Conservation (phyloP, 1,284 basidiomycete species). For the Irpex lacteus region DNA sequence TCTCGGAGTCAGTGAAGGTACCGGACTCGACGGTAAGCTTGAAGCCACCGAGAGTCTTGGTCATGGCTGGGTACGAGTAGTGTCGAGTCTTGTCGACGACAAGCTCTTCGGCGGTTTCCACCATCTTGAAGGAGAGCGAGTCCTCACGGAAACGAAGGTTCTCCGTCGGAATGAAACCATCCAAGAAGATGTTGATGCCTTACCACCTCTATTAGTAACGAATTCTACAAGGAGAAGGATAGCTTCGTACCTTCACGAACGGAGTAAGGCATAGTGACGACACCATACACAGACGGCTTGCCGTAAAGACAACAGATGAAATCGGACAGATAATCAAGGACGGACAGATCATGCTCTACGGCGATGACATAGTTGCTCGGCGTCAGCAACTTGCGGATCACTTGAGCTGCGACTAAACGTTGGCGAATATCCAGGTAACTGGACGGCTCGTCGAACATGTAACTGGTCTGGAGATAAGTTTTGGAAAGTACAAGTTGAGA, state of each 20-base stretch:
- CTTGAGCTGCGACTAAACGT: constrained; percentile 92
- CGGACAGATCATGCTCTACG: constrained; percentile 97
- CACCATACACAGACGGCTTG: constrained; percentile 95
- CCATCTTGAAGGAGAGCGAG: constrained; percentile 93
- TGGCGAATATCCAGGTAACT: constrained; percentile 96
- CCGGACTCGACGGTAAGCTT: constrained; percentile 89
- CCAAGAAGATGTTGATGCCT: constrained; percentile 98
- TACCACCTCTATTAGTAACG: constrained; percentile 24
- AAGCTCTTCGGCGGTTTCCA: constrained; percentile 89
- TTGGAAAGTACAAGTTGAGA: constrained; percentile 1
- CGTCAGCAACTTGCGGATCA: constrained; percentile 83
- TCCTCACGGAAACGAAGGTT: constrained; percentile 96
- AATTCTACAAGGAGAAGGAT: constrained; percentile 1
- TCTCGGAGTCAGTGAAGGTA: constrained; percentile 93
- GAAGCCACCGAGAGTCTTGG: constrained; percentile 91
- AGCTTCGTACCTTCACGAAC: constrained; percentile 82
- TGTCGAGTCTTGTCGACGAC: constrained; percentile 80
- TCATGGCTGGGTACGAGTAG: constrained; percentile 92
- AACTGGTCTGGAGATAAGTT: constrained; percentile 42
- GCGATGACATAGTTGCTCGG: constrained; percentile 90
- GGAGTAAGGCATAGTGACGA: constrained; percentile 96
- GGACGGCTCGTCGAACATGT: constrained; percentile 98
- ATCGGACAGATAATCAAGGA: constrained; percentile 95
- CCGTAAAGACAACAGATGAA: constrained; percentile 97
- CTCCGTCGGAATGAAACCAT: constrained; percentile 97